phyloP scores from a whole-genome alignment of 176 grass and related monocot genomes.

The Eleusine indica region DNA sequence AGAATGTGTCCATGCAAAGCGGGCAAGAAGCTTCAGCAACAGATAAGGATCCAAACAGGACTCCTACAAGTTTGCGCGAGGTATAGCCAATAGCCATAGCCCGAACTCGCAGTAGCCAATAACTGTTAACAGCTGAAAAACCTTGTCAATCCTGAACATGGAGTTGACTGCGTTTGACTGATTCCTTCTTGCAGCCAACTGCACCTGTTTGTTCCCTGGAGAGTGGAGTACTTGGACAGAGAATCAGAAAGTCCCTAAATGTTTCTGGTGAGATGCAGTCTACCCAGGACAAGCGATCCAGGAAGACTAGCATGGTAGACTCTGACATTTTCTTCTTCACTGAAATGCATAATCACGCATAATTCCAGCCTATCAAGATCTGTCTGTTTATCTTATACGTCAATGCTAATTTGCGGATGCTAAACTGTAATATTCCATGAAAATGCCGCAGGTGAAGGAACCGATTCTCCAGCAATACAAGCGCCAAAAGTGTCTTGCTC shows the following conservation, averaged over 20 bases:
- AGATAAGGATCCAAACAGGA: conserved; percentile 63
- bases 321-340: conserved; percentile 10
- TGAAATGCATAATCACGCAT: background rate
- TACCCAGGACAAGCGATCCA: conserved; percentile 63
- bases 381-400: background rate
- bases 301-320: conserved; percentile 86
- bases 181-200: conserved; percentile 50
- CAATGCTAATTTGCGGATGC: background rate
- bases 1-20: conserved; percentile 54
- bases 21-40: conserved; percentile 34
- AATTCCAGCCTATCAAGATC: background rate
- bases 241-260: conserved; percentile 32
- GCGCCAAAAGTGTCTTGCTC: conserved; percentile 57
- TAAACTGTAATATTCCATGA: conserved; percentile 20
- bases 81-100: conserved; percentile 32
- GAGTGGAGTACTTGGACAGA: conserved; percentile 77
- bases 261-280: conserved; percentile 39
- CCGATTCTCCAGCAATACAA: conserved; percentile 77
- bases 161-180: background rate
- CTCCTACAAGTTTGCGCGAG: conserved; percentile 66
- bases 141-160: background rate
- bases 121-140: background rate
- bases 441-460: conserved; percentile 65
- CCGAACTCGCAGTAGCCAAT: background rate
- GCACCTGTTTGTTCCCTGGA: conserved; percentile 62